Evolutionary conservation across 371 early-diverging fungal species (phyloP), one percentile per base, ranked within the genome.

Genomic region (Choanephora cucurbitarum): DNA sequence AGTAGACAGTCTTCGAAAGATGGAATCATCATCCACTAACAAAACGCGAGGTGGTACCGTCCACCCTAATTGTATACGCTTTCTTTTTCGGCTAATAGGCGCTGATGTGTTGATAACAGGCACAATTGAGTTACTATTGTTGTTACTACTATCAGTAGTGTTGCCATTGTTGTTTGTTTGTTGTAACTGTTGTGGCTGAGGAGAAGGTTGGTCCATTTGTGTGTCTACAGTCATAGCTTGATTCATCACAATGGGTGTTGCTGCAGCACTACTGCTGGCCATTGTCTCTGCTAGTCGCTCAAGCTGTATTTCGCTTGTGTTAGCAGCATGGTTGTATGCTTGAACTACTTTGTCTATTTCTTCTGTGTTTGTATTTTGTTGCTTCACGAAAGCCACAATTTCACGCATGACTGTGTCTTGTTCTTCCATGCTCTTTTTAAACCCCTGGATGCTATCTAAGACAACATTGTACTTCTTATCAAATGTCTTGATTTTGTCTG

Each of bases 11-110:
- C 74, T 69, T 44, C 89, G 82, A 62, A 84, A 84, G 15, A 81
- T 77, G 15, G 80, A 79, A 59, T 91, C 90, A 52, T 91, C 91
- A 47, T 91, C 91, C 2, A 91, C 91, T 28, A 91, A 63, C 34
- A 91, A 60, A 1, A 91, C 88, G 51, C 75, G 73, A 1, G 89
- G 88, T 19, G 88, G 84, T 47, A 79, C 79, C 11, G 81, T 63
- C 88, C 88, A 86, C 18, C 69, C 77, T 0, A 76, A 72, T 19
- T 71, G 65, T 46, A 61, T 57, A 14, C 64, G 50, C 44, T 66
- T 71, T 56, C 67, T 57, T 34, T 67, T 66, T 18, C 57, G 56
- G 10, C 23, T 43, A 23, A 39, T 14, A 51, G 52, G 44, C 14
- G 43, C 39, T 3, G 48, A 48, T 47, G 55, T 28, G 41, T 46